These are phyloP conservation scores for Colletotrichum simmondsii DNA, from an alignment of 2,329 filamentous ascomycete species.

Conservation along the genomic window DNA sequence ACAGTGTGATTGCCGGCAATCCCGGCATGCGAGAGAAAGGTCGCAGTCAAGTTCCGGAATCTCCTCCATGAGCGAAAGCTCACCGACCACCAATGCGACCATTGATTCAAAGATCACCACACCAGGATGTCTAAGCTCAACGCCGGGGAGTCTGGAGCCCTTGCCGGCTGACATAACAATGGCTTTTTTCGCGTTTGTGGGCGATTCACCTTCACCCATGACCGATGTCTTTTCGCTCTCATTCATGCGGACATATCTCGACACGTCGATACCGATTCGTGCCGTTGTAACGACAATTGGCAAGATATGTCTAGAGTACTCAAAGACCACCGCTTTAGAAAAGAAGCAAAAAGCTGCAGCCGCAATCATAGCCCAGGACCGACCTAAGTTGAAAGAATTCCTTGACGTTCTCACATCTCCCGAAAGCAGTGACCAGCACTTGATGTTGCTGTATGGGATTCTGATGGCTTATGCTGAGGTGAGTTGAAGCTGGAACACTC, in stretches of 20 bases:
- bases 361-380: neutral
- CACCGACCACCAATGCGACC: neutral
- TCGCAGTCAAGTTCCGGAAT: neutral
- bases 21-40: neutral
- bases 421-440: constrained; percentile 7
- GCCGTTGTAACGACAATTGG: constrained; percentile 9
- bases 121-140: neutral
- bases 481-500: neutral
- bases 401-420: constrained; percentile 11
- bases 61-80: neutral
- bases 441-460: constrained; percentile 18
- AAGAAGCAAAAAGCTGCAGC: neutral
- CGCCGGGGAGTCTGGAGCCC: neutral
- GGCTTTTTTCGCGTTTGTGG: constrained; percentile 25
- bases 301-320: neutral
- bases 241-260: constrained; percentile 16
- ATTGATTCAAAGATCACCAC: constrained; percentile 1
- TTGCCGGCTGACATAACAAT: neutral
- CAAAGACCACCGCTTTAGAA: neutral
- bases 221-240: constrained; percentile 24
- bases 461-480: constrained; percentile 18
- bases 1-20: constrained; percentile 10
- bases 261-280: constrained; percentile 10
- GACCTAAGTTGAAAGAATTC: neutral
- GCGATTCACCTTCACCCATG: constrained; percentile 17